Evolutionary conservation across 192 early-diverging fungal species (phyloP).

Genomic region (Gonapodya prolifera): DNA sequence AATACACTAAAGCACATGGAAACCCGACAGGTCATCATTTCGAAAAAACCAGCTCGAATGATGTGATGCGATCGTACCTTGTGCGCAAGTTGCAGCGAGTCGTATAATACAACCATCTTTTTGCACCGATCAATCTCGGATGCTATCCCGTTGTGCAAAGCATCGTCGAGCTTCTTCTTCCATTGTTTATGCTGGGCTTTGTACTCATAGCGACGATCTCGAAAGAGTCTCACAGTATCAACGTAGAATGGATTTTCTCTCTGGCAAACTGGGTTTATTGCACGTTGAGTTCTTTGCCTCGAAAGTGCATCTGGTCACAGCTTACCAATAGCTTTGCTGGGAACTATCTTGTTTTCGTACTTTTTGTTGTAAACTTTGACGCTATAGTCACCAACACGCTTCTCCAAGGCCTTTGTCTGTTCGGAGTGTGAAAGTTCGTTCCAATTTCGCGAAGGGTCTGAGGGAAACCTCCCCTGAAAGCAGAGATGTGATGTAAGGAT

Average conservation of each 20-base stretch:
- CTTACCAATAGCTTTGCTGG: constrained; percentile 74
- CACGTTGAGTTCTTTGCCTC: no score
- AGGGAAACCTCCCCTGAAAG: constrained; percentile 32
- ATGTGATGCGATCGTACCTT: constrained; percentile 72
- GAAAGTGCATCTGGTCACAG: no score
- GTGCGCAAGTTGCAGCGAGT: constrained; percentile 95
- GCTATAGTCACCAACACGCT: constrained; percentile 75
- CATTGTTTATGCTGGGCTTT: constrained; percentile 84
- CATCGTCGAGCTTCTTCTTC: constrained; percentile 73
- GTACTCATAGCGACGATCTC: constrained; percentile 97
- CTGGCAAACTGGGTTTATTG: constrained; percentile 95
- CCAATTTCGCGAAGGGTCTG: constrained; percentile 37
- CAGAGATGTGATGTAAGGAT: no score
- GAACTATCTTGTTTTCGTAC: constrained; percentile 65
- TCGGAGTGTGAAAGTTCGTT: constrained; percentile 53
- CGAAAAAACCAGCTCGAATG: neutral
- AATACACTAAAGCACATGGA: constrained; percentile 24
- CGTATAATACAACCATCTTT: constrained; percentile 89
- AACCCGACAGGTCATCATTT: constrained; percentile 7
- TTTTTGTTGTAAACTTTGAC: constrained; percentile 77
- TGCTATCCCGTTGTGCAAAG: constrained; percentile 45
- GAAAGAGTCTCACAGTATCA: constrained; percentile 88
- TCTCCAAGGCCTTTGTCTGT: constrained; percentile 56
- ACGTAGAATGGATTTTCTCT: constrained; percentile 97
- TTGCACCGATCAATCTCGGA: constrained; percentile 65